Base-by-base conservation (phyloP, 495 filamentous ascomycete genomes). In the Hypoxylon fragiforme region DNA sequence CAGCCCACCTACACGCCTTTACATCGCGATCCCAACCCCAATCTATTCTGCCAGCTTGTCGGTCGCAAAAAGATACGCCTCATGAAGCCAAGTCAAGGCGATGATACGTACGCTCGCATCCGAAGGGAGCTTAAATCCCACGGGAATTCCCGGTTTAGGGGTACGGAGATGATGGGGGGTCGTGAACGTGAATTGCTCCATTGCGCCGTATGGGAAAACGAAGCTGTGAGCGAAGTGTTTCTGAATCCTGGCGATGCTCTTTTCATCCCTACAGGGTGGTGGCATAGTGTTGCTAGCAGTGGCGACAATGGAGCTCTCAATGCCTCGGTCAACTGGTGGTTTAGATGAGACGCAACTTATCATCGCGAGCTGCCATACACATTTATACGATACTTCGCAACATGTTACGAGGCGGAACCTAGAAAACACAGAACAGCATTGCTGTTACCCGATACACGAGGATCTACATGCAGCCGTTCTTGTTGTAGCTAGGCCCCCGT, bases 181-280 rank as follows among this genome's bases (percentile, higher is more conserved):
- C 63, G 63, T 4, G 87, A 95, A 69, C 83, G 80, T 54, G 71
- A 72, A n/a, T 64, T 78, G 36, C 63, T 96, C 3, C 84, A 90
- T 58, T 66, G 76, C 2, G 80, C 75, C 3, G 80, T 97, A 12
- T 98, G 94, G 94, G 75, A 70, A 1, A 63, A 69, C 16, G 50
- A 46, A 2, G 70, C 57, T 1, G 57, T 66, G 2, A 30, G 43
- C 24, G 61, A 94, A 57, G 85, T 78, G 8, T 48, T 60, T n/a
- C 60, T 96, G 24, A 66, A 70, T 2, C 71, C 77, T 11, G 85
- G 88, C 0, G 91, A 97, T 75, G 84, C 77, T 0, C 50, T 97
- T 35, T 97, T 92, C 66, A 92, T 98, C 47, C 94, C 92, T 0
- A 84, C 81, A 52, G 90, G 90, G 9, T 98, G 91, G 91, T 98